Evolutionary conservation across 768 basidiomycete species (phyloP).

Genomic region (Scleroderma bovista): DNA sequence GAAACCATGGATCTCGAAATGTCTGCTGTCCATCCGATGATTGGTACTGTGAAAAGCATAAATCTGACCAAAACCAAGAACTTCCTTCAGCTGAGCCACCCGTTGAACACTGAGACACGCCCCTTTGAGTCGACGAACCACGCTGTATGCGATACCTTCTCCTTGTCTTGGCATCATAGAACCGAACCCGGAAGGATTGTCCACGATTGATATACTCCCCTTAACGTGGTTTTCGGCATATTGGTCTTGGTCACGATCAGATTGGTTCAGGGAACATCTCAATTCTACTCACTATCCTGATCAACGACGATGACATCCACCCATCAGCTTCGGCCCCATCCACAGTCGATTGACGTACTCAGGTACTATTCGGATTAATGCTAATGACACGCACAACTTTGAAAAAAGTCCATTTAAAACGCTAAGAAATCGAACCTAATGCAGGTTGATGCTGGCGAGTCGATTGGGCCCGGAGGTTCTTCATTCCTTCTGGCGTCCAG

Average conservation of each 20-base stretch:
- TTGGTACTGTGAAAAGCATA: no score
- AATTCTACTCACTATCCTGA: constrained; percentile 47
- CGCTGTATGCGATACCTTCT: constrained; percentile 41
- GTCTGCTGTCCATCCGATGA: constrained; percentile 84
- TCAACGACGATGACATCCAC: no score
- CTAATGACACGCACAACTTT: no score
- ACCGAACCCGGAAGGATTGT: constrained; percentile 58
- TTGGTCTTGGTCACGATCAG: constrained; percentile 46
- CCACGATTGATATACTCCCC: no score
- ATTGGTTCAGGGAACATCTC: constrained; percentile 48
- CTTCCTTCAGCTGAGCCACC: constrained; percentile 19
- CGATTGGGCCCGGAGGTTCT: constrained; percentile 40
- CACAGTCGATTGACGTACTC: no score
- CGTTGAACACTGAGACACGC: constrained; percentile 17
- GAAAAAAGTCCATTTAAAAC: no score
- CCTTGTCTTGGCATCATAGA: constrained; percentile 55
- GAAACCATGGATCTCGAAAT: constrained; percentile 55
- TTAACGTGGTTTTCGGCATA: constrained; percentile 42
- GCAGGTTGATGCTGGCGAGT: constrained; percentile 33
- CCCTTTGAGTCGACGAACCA: no score
- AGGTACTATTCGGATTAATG: no score
- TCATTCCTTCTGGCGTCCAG: constrained; percentile 22
- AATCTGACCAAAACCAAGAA: no score
- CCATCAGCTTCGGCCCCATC: no score
- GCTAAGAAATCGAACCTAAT: constrained; percentile 56